Percentiles rank a stretch among this genome's conserved stretches.
Evolutionary conservation across 2,329 filamentous ascomycete genomes (phyloP).

Genomic region (Clonostachys byssicola): DNA sequence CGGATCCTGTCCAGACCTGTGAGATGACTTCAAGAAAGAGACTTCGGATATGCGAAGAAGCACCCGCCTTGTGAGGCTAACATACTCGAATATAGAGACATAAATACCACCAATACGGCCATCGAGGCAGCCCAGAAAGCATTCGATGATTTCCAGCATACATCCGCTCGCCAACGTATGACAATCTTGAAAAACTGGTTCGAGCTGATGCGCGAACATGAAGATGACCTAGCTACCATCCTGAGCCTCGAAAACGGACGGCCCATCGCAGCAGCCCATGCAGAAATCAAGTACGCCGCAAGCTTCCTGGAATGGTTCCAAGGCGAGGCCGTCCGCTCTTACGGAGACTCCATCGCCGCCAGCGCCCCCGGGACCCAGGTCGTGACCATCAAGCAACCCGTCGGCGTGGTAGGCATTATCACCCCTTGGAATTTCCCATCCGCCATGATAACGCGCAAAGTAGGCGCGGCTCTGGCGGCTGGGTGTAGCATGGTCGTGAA

Average conservation of each 20-base stretch:
- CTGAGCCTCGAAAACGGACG: slow-evolving; percentile 92
- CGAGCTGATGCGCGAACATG: slow-evolving; percentile 72
- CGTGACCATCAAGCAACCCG: slow-evolving; percentile 4
- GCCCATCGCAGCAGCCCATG: slow-evolving; percentile 68
- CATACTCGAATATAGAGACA: too few species aligned
- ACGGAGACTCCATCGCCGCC: slow-evolving; percentile 54
- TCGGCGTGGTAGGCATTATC: slow-evolving; percentile 9
- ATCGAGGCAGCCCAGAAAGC: slow-evolving; percentile 75
- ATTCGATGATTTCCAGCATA: slow-evolving; percentile 64
- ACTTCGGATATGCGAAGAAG: too few species aligned
- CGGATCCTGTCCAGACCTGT: too few species aligned
- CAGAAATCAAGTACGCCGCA: slow-evolving; percentile 68
- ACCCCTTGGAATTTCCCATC: slow-evolving; percentile 35
- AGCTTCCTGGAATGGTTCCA: slow-evolving; percentile 57
- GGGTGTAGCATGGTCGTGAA: slow-evolving; percentile 75
- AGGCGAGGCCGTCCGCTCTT: too few species aligned
- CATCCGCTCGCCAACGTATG: slow-evolving; percentile 69
- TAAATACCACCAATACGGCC: too few species aligned
- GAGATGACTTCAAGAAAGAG: too few species aligned
- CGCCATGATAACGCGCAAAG: slow-evolving; percentile 54
- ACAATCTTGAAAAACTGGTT: slow-evolving; percentile 77
- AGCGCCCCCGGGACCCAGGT: slow-evolving; percentile 55
- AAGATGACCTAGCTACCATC: slow-evolving; percentile 74
- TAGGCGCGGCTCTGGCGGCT: slow-evolving; percentile 57
- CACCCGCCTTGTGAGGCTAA: too few species aligned